These are phyloP conservation scores for Furculomyces boomerangus DNA, from an alignment of 371 early-diverging fungal species.

Conservation along the genomic window DNA sequence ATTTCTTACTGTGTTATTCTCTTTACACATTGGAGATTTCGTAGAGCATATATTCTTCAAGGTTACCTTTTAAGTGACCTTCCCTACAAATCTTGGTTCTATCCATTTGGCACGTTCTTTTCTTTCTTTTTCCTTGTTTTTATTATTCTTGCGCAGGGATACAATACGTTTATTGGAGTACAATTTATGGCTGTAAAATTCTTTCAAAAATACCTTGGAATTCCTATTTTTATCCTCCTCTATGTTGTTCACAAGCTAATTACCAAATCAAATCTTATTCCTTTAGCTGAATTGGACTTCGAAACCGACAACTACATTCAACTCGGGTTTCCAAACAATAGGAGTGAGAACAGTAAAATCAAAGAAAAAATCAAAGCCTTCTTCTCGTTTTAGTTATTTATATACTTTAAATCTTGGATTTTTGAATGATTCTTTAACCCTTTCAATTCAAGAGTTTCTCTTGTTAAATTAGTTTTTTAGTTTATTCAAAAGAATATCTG, in stretches of 20 bases:
- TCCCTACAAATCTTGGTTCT: constrained; percentile 47
- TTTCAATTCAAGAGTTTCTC: no score
- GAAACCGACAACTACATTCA: no score
- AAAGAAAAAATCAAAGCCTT: no score
- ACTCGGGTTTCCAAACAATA: no score
- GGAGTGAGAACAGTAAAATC: no score
- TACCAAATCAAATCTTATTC: constrained; percentile 16
- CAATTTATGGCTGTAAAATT: constrained; percentile 13
- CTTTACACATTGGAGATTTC: constrained; percentile 62
- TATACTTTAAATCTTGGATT: no score
- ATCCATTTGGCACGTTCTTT: constrained; percentile 52
- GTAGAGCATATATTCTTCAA: constrained; percentile 53
- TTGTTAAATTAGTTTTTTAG: no score
- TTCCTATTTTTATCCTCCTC: constrained; percentile 25
- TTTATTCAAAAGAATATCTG: no score
- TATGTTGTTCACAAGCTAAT: constrained; percentile 17
- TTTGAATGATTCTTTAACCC: no score
- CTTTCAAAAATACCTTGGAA: constrained; percentile 17
- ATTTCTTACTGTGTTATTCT: constrained; percentile 61
- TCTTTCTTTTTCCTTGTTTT: constrained; percentile 31
- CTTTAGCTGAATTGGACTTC: constrained; percentile 22
- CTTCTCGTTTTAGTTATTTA: no score
- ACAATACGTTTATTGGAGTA: constrained; percentile 9
- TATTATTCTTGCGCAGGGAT: constrained; percentile 46
- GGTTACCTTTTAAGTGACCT: constrained; percentile 40